Evolutionary conservation across 2,329 filamentous ascomycete genomes (phyloP), one percentile per base, ranked within the genome.

Genomic region (Ceratocystis alfenasii): DNA sequence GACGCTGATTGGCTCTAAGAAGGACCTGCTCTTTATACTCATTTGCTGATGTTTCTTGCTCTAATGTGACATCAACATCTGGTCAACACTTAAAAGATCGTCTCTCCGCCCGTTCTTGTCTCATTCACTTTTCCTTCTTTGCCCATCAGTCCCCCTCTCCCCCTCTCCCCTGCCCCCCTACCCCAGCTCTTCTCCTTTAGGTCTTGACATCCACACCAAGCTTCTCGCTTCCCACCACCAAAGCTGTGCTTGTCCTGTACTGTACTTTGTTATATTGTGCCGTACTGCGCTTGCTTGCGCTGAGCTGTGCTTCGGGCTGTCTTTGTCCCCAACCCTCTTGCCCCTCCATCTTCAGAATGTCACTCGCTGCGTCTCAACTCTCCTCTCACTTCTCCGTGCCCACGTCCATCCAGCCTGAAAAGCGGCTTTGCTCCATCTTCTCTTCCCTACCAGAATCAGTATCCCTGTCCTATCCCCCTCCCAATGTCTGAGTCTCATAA

Each of bases 401-500:
- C 45, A 5, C 15, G 22, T 48, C 61, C 4, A 63, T n/a, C 20
- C 36, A 10, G 25, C 20, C 41, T 41, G 44, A 45, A 45, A 28
- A 63, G 45, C 61, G 41, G 41, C 45, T 17, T 17, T 63, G 17
- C 36, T 48, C 10, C 44, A 6, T 30, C 45, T 63, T 17, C 25
- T 46, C 30, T 12, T 25, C 20, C 33, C 59, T 20, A 45, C 20
- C 6, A 22, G 46, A 48, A 41, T 41, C 10, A 41, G 36, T 10
- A 41, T 41, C n/a, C n/a, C 48, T 53, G n/a, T 22, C n/a, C 48
- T 53, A 17, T 25, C 53, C 22, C 28, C 15, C 15, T 41, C 55
- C 63, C 17, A 46, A 65, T 65, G 63, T 65, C 63, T 61, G 63
- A 65, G 5, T 44, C 41, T 22, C 55, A 61, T 5, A 15, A 59